A percentile compares a stretch with the other conserved stretches of the same genome.
phyloP scores from a whole-genome alignment of 1,284 basidiomycete genomes.

The Rhodotorula sp. region DNA sequence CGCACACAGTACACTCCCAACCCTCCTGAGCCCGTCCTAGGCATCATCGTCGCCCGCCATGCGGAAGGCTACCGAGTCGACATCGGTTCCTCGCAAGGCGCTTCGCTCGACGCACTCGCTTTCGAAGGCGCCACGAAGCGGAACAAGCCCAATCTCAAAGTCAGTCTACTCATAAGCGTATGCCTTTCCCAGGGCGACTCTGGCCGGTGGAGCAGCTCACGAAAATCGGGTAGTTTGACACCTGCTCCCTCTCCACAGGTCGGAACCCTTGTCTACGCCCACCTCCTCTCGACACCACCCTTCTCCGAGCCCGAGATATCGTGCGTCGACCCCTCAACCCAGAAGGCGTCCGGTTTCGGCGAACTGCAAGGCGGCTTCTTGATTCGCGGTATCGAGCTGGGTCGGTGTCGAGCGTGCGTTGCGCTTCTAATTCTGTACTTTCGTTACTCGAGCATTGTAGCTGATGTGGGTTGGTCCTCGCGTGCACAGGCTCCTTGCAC shows the following conservation, averaged over 20 bases:
- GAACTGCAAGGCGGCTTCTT: conserved; percentile 77
- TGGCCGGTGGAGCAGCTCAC: not conserved
- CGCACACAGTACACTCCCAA: conserved; percentile 73
- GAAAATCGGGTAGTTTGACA: not conserved
- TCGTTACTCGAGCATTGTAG: not conserved
- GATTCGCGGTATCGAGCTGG: conserved; percentile 56
- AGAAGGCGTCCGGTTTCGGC: conserved; percentile 77
- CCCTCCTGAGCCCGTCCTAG: conserved; percentile 74
- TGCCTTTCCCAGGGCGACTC: not conserved
- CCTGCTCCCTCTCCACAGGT: conserved; percentile 55
- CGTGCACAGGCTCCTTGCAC: conserved; percentile 63
- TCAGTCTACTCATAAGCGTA: conserved; percentile 42
- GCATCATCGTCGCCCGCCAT: conserved; percentile 64
- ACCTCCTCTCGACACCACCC: conserved; percentile 78
- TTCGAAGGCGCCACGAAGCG: conserved; percentile 83
- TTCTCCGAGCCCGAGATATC: conserved; percentile 87
- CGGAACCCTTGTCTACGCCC: conserved; percentile 74
- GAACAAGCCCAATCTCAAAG: conserved; percentile 79
- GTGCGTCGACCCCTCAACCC: conserved; percentile 80
- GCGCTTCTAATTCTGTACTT: not conserved
- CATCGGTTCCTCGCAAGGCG: conserved; percentile 73
- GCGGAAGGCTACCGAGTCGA: conserved; percentile 80
- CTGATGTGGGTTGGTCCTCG: not conserved
- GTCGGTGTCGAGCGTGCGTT: conserved; percentile 73
- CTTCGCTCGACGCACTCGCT: conserved; percentile 72